phyloP scores from a whole-genome alignment of 1,139 yeast genomes.

The Yamadazyma membranifaciens region DNA sequence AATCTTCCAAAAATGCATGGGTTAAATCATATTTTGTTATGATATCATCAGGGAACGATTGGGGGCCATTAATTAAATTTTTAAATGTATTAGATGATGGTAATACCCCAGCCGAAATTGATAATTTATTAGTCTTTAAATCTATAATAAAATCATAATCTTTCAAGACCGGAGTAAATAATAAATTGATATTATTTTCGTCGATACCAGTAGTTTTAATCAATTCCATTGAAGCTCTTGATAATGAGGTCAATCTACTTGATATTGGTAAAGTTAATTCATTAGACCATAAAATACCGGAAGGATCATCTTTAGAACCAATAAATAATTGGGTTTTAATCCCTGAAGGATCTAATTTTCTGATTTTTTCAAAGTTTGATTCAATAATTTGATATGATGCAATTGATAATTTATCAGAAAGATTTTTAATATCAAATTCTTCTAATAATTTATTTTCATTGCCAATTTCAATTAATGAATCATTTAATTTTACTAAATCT shows the following conservation, averaged over 20 bases:
- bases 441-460: slow-evolving; percentile 6
- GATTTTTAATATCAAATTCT: slow-evolving; percentile 11
- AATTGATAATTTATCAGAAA: slow-evolving; percentile 65
- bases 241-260: slow-evolving; percentile 80
- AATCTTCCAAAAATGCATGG: slow-evolving; percentile 51
- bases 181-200: slow-evolving; percentile 47
- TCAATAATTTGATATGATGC: slow-evolving; percentile 62
- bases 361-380: slow-evolving; percentile 60
- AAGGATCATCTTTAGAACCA: slow-evolving; percentile 76
- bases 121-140: slow-evolving; percentile 46
- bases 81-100: slow-evolving; percentile 54
- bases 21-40: slow-evolving; percentile 54
- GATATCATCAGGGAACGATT: slow-evolving; percentile 46
- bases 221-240: slow-evolving; percentile 69
- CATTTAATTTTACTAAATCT: slow-evolving; percentile 61
- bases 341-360: slow-evolving; percentile 80
- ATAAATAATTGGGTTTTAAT: slow-evolving; percentile 77
- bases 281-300: slow-evolving; percentile 83
- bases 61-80: slow-evolving; percentile 50
- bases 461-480: slow-evolving; percentile 12
- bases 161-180: slow-evolving; percentile 76
- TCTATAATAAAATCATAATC: slow-evolving; percentile 82
- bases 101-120: slow-evolving; percentile 54
- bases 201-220: slow-evolving; percentile 45
- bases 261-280: slow-evolving; percentile 75